Conservation (phyloP, 2,329 filamentous ascomycete genomes). For the Xylogone sp. region DNA sequence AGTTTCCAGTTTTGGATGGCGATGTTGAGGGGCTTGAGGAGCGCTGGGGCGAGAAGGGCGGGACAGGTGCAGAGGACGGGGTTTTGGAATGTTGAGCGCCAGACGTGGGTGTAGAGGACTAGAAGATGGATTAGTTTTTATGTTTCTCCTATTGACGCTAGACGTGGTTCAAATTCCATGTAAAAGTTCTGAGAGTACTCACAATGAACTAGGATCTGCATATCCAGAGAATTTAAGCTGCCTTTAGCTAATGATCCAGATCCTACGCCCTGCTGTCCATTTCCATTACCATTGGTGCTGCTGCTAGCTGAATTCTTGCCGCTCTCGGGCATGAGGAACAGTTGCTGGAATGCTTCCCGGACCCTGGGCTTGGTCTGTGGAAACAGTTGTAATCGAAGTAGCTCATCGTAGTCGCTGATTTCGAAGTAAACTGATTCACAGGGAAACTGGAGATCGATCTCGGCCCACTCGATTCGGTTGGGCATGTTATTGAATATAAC, state of each 20-base stretch:
- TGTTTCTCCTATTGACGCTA: too few species aligned
- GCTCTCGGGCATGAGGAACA: conserved; percentile 16
- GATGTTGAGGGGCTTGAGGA: conserved; percentile 20
- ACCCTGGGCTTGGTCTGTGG: conserved; percentile 22
- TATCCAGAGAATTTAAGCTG: conserved; percentile 22
- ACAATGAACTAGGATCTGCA: conserved; percentile 30
- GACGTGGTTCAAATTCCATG: neutral
- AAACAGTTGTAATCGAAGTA: conserved; percentile 10
- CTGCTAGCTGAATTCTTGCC: conserved; percentile 2
- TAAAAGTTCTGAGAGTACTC: conserved; percentile 1
- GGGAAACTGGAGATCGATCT: conserved; percentile 25
- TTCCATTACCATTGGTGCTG: neutral
- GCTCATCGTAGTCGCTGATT: conserved; percentile 19
- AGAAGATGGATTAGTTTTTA: neutral
- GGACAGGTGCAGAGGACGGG: conserved; percentile 14
- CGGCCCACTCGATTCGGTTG: conserved; percentile 26
- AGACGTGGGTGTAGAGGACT: conserved; percentile 27
- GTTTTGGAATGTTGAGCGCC: conserved; percentile 23
- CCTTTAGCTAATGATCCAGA: neutral
- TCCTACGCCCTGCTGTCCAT: neutral
- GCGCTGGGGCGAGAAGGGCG: conserved; percentile 7
- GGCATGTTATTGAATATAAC: conserved; percentile 29
- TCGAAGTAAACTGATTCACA: conserved; percentile 23
- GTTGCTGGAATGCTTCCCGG: conserved; percentile 22
- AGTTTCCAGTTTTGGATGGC: conserved; percentile 25